Percentiles rank a stretch among this genome's conserved stretches.
Conservation (phyloP, 2,329 filamentous ascomycete genomes). For the Beauveria sp. region DNA sequence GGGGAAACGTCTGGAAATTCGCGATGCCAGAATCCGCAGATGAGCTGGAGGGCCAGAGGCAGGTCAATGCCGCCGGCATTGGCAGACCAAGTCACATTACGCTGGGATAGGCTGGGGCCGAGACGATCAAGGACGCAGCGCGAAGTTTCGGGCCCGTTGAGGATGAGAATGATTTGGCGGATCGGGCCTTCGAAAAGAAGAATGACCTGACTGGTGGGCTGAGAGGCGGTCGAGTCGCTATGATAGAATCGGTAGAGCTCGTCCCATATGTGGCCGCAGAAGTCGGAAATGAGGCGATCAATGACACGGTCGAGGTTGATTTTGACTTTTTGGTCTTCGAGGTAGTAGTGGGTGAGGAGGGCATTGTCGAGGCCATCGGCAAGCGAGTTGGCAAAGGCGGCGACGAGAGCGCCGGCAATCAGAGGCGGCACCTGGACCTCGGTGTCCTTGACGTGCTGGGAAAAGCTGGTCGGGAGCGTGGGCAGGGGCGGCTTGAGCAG, state of each 20-base stretch:
- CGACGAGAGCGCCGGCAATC: conserved; percentile 26
- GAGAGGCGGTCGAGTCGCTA: conserved; percentile 16
- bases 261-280: conserved; percentile 27
- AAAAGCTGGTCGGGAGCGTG: conserved; percentile 21
- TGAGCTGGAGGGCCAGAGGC: conserved; percentile 26
- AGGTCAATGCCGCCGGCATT: conserved; percentile 26
- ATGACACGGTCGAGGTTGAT: conserved; percentile 29
- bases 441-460: conserved; percentile 22
- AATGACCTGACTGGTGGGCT: conserved; percentile 24
- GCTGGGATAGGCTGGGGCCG: conserved; percentile 26
- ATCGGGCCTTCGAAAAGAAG: conserved; percentile 30
- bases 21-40: conserved; percentile 29
- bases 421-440: conserved; percentile 29
- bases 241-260: conserved; percentile 29
- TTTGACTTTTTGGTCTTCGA: conserved; percentile 23
- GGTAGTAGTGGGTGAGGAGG: conserved; percentile 30
- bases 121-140: conserved; percentile 26
- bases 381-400: conserved; percentile 28
- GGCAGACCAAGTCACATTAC: conserved; percentile 25
- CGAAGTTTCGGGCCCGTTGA: conserved; percentile 29
- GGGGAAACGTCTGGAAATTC: conserved; percentile 27
- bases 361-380: conserved; percentile 28
- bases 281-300: conserved; percentile 27
- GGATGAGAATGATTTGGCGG: conserved; percentile 29
- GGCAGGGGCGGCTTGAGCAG: conserved; percentile 27